Base-by-base conservation (phyloP, 257 asterid genomes). In the Osmanthus fragrans region DNA sequence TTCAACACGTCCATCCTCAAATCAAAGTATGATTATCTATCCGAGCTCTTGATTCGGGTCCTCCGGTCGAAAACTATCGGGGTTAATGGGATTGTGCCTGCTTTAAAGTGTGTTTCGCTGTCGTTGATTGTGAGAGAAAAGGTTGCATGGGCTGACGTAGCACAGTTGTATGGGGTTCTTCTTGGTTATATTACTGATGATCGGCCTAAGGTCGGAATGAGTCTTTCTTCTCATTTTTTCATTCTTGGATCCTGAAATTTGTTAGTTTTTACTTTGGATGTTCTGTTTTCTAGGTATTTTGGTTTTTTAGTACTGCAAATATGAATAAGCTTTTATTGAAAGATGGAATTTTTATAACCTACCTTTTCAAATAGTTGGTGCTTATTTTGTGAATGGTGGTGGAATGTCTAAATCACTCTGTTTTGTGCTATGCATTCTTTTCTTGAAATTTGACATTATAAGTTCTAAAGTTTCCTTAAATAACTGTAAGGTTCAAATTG, bases 131-230 rank as follows among this genome's bases (percentile, higher is more conserved):
- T 81, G 66, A 86, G 89, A 85, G 92, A 88, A 74, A 85, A 86
- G 33, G 91, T 79, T 51, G 79, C 12, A 54, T 95, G 98, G 98
- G 77, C 75, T 15, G 93, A 89, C 16, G 88, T 89, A 74, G 77
- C 84, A 73, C 89, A 85, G 77, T 80, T 92, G 64, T 95, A 82
- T 76, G 87, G 88, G 19, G 80, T 87, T 54, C 85, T 93, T 63
- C 70, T 89, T 60, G 76, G 82, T 72, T 89, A 83, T 70, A 73
- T 92, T 15, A 85, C 87, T 9, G 92, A 95, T 80, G 97, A 84
- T 40, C 86, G 89, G 33, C 77, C 82, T 25, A 90, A 95, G 92
- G 97, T 95, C 37, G 21, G 81, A 65, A 11, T 63, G 30, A 60
- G 5, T 30, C 72, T 73, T 40, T 29, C 33, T 7, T 4, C 7